Conservation (phyloP, 1,284 basidiomycete species). For the Somion occarium region DNA sequence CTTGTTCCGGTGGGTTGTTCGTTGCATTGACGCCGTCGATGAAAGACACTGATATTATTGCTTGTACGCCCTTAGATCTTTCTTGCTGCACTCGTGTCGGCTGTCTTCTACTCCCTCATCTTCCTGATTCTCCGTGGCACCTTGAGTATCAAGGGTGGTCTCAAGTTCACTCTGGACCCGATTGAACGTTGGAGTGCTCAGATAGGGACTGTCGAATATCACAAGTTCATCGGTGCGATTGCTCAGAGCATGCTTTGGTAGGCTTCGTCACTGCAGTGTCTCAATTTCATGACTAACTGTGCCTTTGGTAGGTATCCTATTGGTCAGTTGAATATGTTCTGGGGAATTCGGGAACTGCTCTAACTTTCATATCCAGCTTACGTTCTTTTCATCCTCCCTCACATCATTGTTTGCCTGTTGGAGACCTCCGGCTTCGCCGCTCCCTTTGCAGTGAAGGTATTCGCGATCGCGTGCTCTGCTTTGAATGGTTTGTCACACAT, state of each 20-base stretch:
- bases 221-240: conserved; percentile 53
- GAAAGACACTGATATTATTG: not conserved
- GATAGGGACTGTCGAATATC: conserved; percentile 39
- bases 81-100: conserved; percentile 47
- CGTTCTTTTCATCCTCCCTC: conserved; percentile 54
- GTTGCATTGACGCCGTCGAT: not conserved
- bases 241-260: conserved; percentile 67
- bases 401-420: conserved; percentile 48
- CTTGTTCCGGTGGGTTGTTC: conserved; percentile 47
- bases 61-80: conserved; percentile 53
- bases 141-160: conserved; percentile 34
- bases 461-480: conserved; percentile 49
- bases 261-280: conserved; percentile 16
- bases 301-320: conserved; percentile 49
- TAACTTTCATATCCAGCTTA: conserved; percentile 38
- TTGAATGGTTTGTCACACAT: conserved; percentile 44
- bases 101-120: conserved; percentile 51
- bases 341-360: not conserved
- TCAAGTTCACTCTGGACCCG: conserved; percentile 44
- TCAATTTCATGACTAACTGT: conserved; percentile 7
- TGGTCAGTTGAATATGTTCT: conserved; percentile 34
- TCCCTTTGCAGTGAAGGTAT: conserved; percentile 39
- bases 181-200: conserved; percentile 35
- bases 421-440: conserved; percentile 42
- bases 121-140: conserved; percentile 55